Conservation (phyloP, 1,139 yeast genomes). For the Kurtzmaniella natalensis region DNA sequence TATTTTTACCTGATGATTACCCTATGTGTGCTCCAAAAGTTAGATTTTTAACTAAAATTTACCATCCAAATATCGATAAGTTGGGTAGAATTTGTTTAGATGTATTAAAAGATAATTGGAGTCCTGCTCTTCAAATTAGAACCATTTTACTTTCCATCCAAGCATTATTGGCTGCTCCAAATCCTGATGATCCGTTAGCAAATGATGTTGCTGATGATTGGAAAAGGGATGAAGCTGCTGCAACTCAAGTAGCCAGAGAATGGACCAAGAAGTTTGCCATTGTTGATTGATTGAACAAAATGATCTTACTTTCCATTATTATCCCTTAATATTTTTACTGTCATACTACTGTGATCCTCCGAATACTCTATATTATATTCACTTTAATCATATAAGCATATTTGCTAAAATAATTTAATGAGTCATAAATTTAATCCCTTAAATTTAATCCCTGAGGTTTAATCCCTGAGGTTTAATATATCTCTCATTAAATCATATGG, state of each 20-base stretch:
- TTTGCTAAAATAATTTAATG: too few species aligned
- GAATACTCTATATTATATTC: too few species aligned
- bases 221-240: conserved; percentile 80
- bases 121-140: conserved; percentile 96
- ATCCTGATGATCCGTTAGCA: conserved; percentile 97
- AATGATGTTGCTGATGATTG: conserved; percentile 97
- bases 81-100: conserved; percentile 94
- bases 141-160: conserved; percentile 91
- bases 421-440: too few species aligned
- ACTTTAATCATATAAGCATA: too few species aligned
- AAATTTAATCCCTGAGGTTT: too few species aligned
- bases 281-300: conserved; percentile 10
- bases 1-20: conserved; percentile 83
- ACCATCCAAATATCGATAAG: conserved; percentile 95
- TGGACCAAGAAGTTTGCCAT: conserved; percentile 76
- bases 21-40: conserved; percentile 95
- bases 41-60: conserved; percentile 84
- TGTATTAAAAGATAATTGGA: conserved; percentile 88
- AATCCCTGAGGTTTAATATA: too few species aligned
- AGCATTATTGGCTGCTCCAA: conserved; percentile 92
- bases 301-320: too few species aligned
- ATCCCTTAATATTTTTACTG: too few species aligned
- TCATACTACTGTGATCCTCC: too few species aligned
- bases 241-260: conserved; percentile 77
- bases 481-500: too few species aligned